These are phyloP conservation scores for Neohortaea acidophila DNA, from an alignment of 495 filamentous ascomycete species.

Conservation along the genomic window DNA sequence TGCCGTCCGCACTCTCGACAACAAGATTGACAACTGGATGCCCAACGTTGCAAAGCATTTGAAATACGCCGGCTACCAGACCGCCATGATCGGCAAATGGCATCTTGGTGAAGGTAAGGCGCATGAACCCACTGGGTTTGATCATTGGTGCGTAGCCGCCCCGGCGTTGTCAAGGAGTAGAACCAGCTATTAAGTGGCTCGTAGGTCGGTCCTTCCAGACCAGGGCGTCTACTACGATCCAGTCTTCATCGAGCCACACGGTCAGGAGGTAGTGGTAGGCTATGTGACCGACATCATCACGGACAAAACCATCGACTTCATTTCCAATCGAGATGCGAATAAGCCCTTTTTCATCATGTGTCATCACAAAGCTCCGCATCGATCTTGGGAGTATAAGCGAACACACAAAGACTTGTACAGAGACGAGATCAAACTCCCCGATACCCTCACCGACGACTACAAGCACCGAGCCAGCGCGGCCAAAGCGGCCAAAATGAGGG, in stretches of 20 bases:
- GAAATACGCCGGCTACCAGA: conserved; percentile 28
- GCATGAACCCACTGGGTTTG: conserved; percentile 32
- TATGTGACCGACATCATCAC: conserved; percentile 35
- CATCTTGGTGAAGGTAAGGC: conserved; percentile 30
- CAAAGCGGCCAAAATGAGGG: conserved; percentile 29
- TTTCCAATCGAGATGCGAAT: conserved; percentile 20
- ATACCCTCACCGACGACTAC: conserved; percentile 33
- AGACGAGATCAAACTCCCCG: conserved; percentile 27
- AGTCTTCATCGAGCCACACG: conserved; percentile 23
- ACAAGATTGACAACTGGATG: conserved; percentile 29
- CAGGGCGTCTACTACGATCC: conserved; percentile 33
- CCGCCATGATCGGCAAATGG: conserved; percentile 34
- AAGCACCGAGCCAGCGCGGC: conserved; percentile 32
- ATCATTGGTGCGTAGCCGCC: conserved; percentile 29
- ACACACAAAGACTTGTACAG: conserved; percentile 30
- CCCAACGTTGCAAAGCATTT: conserved; percentile 33
- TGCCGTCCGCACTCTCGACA: conserved; percentile 30
- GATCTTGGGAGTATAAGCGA: conserved; percentile 30
- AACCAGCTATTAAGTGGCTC: too few relatives aligned
- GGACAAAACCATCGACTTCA: conserved; percentile 28
- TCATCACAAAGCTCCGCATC: conserved; percentile 34
- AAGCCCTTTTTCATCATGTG: conserved; percentile 37
- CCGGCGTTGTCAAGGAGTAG: too few relatives aligned
- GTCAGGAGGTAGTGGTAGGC: conserved; percentile 17
- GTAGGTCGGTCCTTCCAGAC: conserved; percentile 27